Conservation (phyloP, 495 filamentous ascomycete species). For the Penicillium odoratum region DNA sequence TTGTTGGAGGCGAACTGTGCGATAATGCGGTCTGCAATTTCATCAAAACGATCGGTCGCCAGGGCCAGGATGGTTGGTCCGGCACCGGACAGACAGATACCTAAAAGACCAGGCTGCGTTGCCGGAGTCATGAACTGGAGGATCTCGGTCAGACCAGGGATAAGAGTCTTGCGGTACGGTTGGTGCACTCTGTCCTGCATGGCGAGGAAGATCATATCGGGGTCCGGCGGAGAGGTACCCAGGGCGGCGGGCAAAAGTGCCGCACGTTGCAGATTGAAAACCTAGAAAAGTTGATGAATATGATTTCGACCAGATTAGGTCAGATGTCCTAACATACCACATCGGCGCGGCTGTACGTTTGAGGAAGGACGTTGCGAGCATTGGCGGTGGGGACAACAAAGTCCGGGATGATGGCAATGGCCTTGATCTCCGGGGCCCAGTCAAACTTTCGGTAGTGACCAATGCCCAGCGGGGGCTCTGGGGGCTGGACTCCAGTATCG, state of each 20-base stretch:
- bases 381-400: constrained; percentile 91
- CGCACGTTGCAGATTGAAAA: constrained; percentile 92
- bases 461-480: constrained; percentile 84
- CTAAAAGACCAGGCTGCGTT: constrained; percentile 82
- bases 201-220: constrained; percentile 87
- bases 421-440: constrained; percentile 92
- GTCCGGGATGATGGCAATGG: constrained; percentile 88
- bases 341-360: constrained; percentile 72
- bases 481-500: constrained; percentile 80
- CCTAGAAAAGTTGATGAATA: constrained; percentile 39
- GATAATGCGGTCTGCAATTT: constrained; percentile 78
- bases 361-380: constrained; percentile 79
- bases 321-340: constrained; percentile 53
- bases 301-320: background rate
- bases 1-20: constrained; percentile 60
- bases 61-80: constrained; percentile 93
- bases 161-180: constrained; percentile 83
- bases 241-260: constrained; percentile 84
- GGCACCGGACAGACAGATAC: constrained; percentile 90
- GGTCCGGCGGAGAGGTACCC: constrained; percentile 84
- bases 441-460: constrained; percentile 91
- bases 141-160: constrained; percentile 89
- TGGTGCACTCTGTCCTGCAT: constrained; percentile 99
- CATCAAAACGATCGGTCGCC: constrained; percentile 81
- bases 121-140: constrained; percentile 81